Evolutionary conservation across 768 basidiomycete genomes (phyloP), one percentile per base, ranked within the genome.

Genomic region (Tulasnella sp.): DNA sequence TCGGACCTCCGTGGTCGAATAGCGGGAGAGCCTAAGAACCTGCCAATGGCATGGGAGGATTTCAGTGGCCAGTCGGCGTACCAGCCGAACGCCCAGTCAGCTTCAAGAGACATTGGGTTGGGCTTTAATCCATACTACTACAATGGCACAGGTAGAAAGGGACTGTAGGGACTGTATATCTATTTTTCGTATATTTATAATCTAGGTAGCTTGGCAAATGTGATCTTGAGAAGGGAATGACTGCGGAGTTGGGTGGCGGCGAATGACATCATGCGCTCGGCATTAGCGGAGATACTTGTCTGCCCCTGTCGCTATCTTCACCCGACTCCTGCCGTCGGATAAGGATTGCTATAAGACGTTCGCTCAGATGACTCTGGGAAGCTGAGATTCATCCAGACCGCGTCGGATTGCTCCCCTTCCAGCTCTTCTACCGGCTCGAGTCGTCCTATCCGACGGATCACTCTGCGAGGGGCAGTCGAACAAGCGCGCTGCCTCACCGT

Each of bases 311-410:
- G 31, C 31, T 60, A n/a, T 60, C 58, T n/a, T 60, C n/a, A n/a
- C 58, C 64, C 64, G 64, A 69, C 34, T 69, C 64, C 34, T 31
- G 64, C 64, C 64, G 34, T 28, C 64, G 64, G 34, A 69, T 54
- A 69, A 34, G 31, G 31, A 37, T 28, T 2, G 34, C 4, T 37
- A 14, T 5, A 28, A 69, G 64, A 37, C 3, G n/a, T 28, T 28
- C 28, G 28, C 16, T 31, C 28, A 28, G 64, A 31, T 69, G 31
- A 69, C 31, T 37, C 58, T 69, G 12, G 16, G 28, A 69, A 69
- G 64, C 64, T 69, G 34, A 16, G 64, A 37, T 37, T 60, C 58
- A 28, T 12, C 34, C 9, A 37, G 64, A 31, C 31, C 64, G 34
- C 31, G 64, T 69, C 64, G 64, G 54, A 54, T 69, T 28, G 12